Conservation (phyloP, 2,329 filamentous ascomycete species). For the Pestalotiopsis sp. region DNA sequence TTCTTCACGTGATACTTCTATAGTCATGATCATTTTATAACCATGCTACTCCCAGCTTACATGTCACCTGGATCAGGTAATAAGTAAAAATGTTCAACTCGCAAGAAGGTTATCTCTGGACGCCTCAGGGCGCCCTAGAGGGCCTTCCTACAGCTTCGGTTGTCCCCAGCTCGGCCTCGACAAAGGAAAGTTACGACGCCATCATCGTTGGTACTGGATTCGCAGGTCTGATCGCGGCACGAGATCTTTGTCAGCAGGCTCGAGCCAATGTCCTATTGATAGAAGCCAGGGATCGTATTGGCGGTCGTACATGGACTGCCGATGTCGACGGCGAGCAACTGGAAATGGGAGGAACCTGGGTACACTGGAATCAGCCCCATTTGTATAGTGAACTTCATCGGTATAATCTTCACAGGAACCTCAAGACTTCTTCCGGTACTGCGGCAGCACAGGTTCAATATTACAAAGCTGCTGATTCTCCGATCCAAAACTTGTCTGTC, state of each 20-base stretch:
- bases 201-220: background rate
- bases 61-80: too few species aligned
- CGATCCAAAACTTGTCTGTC: background rate
- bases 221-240: background rate
- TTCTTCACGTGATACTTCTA: too few species aligned
- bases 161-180: too few species aligned
- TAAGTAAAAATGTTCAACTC: too few species aligned
- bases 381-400: conserved; percentile 46
- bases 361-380: conserved; percentile 46
- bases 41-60: too few species aligned
- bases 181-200: background rate
- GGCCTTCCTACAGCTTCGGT: too few species aligned
- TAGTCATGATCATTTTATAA: too few species aligned
- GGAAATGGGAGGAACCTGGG: conserved; percentile 54
- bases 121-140: too few species aligned
- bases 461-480: background rate
- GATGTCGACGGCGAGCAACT: conserved; percentile 45
- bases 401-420: conserved; percentile 45
- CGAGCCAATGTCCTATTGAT: conserved; percentile 40
- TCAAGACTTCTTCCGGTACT: conserved; percentile 26
- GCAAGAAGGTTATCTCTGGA: too few species aligned
- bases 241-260: background rate
- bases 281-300: conserved; percentile 50
- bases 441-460: background rate
- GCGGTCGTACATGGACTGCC: conserved; percentile 48